Evolutionary conservation across 257 asterid genomes (phyloP).

Genomic region (Anisodus tanguticus): DNA sequence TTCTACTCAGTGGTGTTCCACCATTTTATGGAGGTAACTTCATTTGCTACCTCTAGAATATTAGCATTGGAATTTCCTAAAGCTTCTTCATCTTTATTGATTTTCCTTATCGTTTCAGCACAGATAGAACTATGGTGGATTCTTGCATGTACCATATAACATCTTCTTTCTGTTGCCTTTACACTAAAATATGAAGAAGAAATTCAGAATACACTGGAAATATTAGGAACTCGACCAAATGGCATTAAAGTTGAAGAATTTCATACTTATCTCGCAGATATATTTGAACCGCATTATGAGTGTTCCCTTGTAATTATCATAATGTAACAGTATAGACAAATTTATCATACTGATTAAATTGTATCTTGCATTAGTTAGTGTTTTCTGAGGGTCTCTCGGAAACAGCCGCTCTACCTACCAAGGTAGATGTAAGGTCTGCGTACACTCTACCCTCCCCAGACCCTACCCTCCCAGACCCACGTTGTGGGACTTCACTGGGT

Average conservation of each 20-base stretch:
- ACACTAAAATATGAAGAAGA: slow-evolving; percentile 4
- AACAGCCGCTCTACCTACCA: too few species aligned
- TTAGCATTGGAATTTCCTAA: not conserved
- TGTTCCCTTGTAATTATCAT: slow-evolving; percentile 3
- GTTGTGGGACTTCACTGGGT: too few species aligned
- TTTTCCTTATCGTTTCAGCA: not conserved
- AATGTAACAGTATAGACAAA: not conserved
- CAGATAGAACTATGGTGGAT: not conserved
- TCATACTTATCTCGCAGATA: not conserved
- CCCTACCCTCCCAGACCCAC: too few species aligned
- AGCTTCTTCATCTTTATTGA: not conserved
- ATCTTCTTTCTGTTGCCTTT: not conserved
- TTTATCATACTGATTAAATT: not conserved
- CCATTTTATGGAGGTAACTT: slow-evolving; percentile 93
- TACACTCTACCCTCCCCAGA: too few species aligned
- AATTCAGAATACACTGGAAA: not conserved
- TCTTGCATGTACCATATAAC: not conserved
- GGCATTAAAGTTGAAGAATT: not conserved
- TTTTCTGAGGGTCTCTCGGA: not conserved
- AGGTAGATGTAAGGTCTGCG: too few species aligned
- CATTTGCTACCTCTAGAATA: not conserved
- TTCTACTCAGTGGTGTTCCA: slow-evolving; percentile 85
- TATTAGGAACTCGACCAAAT: not conserved
- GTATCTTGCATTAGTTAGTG: not conserved
- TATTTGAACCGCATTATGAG: not conserved